Evolutionary conservation across 495 filamentous ascomycete genomes (phyloP), one percentile per base, ranked within the genome.

Genomic region (Staphylotrichum tortipilum): DNA sequence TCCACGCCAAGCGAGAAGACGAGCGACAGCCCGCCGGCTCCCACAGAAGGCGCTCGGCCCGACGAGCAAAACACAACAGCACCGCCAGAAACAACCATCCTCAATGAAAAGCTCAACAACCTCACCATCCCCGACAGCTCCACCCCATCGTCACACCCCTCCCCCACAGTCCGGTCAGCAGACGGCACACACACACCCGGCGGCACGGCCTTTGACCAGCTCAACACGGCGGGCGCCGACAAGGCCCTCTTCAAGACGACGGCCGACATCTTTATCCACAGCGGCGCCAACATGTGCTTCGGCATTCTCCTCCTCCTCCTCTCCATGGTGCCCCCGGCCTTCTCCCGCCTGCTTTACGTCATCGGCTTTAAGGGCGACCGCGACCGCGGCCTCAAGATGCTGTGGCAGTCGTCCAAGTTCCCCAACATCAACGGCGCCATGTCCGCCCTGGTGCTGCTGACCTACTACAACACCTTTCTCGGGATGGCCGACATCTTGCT

Each of bases 311-410:
- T 92, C 1, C 68, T 96, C 3, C 72, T 98, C 30, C 80, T 97
- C 14, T 89, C 88, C 23, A 86, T 96, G 76, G 78, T 98, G 1
- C 94, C 92, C 0, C 92, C 92, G 0, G 82, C 88, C 7, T 94
- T 98, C 64, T 80, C 77, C 46, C 85, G 79, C 49, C 76, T 97
- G 4, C 76, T 97, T 18, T 85, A 80, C 50, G 84, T 96, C 46
- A 88, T 96, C 36, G 94, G 94, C 11, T 96, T 97, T 64, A 82
- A 78, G 55, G 92, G 92, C 12, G 91, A 98, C 64, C 84, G 89
- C 40, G 84, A 91, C 47, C 75, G 83, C 19, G 94, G 89, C 3
- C 64, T 95, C 11, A 68, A 75, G 17, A 85, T 95, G 80, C 81
- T 98, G 8, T 98, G 94, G 92, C 87, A 91, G 65, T 85, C 88